A percentile compares a stretch with the other conserved stretches of the same genome.
phyloP scores from a whole-genome alignment of 2,329 filamentous ascomycete species.

The Aspergillus quadrilineatus region DNA sequence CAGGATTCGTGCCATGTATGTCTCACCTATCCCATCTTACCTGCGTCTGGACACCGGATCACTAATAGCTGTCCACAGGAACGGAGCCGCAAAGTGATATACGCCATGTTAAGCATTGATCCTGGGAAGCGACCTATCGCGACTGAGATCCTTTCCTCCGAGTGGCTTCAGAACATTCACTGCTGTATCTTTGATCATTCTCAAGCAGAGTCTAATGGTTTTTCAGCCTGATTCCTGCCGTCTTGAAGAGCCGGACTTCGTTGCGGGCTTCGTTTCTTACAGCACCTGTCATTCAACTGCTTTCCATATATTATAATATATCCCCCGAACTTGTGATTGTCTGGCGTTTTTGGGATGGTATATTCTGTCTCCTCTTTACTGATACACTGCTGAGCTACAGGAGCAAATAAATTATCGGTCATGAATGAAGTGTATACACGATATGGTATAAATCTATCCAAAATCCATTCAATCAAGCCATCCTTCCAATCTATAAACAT shows the following conservation, averaged over 20 bases:
- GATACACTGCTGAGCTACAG: no score
- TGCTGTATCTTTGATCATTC: neutral
- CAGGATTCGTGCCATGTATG: neutral
- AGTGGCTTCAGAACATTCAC: neutral
- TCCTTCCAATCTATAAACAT: constrained; percentile 20
- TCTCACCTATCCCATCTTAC: neutral
- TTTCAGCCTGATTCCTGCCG: neutral
- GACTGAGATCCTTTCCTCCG: neutral
- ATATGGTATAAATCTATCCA: constrained; percentile 16
- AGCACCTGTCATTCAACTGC: no score
- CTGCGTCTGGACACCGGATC: neutral
- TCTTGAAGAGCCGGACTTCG: no score
- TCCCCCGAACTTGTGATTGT: no score
- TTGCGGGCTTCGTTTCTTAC: no score
- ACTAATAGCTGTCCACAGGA: neutral
- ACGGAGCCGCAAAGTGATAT: neutral
- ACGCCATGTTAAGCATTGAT: neutral
- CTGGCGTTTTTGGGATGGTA: no score
- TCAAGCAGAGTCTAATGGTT: neutral
- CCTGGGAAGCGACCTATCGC: neutral
- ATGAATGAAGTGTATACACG: neutral
- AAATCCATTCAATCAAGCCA: neutral
- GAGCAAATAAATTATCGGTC: neutral
- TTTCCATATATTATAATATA: no score
- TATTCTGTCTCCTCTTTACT: no score